A percentile compares a stretch with the other conserved stretches of the same genome.
Conservation (phyloP, 1,284 basidiomycete species). For the Cystobasidium slooffiae region DNA sequence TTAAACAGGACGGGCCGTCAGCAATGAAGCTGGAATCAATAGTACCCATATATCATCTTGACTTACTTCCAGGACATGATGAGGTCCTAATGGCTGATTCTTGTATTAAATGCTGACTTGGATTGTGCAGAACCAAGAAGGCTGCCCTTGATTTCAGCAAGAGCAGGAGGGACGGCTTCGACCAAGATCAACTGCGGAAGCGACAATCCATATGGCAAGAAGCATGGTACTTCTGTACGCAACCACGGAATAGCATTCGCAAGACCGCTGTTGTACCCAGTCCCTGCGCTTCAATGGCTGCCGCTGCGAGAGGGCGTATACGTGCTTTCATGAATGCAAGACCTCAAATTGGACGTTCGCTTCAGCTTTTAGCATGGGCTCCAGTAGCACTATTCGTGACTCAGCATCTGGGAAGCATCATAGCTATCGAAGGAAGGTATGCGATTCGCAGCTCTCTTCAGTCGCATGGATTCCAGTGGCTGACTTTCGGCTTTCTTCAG, state of each 20-base stretch:
- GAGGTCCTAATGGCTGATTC: not conserved
- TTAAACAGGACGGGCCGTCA: not conserved
- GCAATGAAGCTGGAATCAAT: not conserved
- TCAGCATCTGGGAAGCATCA: constrained; percentile 59
- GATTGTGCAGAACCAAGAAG: no score
- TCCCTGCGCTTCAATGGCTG: not conserved
- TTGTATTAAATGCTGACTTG: no score
- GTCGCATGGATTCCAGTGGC: not conserved
- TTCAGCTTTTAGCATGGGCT: constrained; percentile 60
- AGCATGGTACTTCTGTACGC: no score
- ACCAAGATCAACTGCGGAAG: no score
- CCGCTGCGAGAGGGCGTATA: not conserved
- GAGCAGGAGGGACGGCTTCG: no score
- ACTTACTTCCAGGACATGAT: constrained; percentile 44
- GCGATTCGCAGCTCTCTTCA: constrained; percentile 41
- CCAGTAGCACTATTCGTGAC: constrained; percentile 61
- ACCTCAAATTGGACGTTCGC: constrained; percentile 39
- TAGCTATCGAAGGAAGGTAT: constrained; percentile 59
- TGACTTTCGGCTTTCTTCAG: constrained; percentile 33
- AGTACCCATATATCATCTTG: no score
- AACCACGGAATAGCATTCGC: no score
- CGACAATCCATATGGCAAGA: no score
- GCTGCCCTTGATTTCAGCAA: no score
- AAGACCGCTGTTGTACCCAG: not conserved
- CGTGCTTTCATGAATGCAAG: constrained; percentile 8